Evolutionary conservation across 805 yeast genomes (phyloP), one percentile per base, ranked within the genome.

Genomic region (Barnettozyma sp.): DNA sequence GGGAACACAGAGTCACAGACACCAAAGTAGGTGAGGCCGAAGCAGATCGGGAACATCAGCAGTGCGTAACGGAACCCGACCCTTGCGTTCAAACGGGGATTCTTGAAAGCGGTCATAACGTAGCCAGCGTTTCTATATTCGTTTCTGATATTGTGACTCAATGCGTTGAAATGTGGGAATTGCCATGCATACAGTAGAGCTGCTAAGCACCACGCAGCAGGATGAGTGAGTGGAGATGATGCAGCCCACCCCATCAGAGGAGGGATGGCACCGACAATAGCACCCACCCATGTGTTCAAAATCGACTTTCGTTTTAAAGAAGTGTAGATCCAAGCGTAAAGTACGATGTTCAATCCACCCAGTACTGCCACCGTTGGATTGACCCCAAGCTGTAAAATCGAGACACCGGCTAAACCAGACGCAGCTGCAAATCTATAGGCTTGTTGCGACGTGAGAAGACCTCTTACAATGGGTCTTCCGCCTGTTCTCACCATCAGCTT

Each of bases 221-320:
- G 96, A 44, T 86, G 84, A 3, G 70, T 46, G 24, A 88, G 60
- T 1, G 87, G 73, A 4, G 85, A 76, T 10, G 95, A 82, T 0
- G 90, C 86, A 2, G 95, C 96, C 98, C 98, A 92, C 3, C 98
- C 98, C 98, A 92, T 92, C 34, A 92, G 68, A 15, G 98, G 98
- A 0, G 98, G 98, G 31, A 92, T 83, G 0, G 97, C 98, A 4
- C 98, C 98, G 4, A 92, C 98, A n/a, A 92, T 57, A 0, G 98
- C 98, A 14, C 98, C 98, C 3, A 92, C 92, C 98, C 98, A 92
- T 1, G 98, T 92, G 58, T 92, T 92, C 26, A 83, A 56, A 34
- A 92, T 90, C 17, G 84, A 78, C 41, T 69, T 74, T 38, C 98
- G 71, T 55, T 92, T 92, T 56, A 92, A 62, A 0, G 96, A 81